Evolutionary conservation across 2,329 filamentous ascomycete species (phyloP).

Genomic region (Pseudopyricularia javanii): DNA sequence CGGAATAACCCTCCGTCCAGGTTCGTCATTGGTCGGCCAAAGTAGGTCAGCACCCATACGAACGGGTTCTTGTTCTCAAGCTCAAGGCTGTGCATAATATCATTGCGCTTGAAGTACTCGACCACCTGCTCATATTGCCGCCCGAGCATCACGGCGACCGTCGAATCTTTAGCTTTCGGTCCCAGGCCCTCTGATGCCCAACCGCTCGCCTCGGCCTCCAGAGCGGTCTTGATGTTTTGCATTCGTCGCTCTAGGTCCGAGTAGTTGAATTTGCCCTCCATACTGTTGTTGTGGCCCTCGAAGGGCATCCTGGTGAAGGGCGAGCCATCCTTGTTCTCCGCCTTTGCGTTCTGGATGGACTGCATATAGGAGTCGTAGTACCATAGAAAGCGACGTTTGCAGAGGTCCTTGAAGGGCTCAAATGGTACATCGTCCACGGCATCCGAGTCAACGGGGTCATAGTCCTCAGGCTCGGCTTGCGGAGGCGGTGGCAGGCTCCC

Average conservation of each 20-base stretch:
- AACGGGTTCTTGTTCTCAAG: slow-evolving; percentile 78
- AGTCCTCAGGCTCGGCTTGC: slow-evolving; percentile 20
- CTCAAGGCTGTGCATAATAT: slow-evolving; percentile 62
- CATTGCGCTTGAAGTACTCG: slow-evolving; percentile 59
- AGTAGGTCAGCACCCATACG: slow-evolving; percentile 78
- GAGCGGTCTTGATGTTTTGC: slow-evolving; percentile 50
- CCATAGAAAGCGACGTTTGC: slow-evolving; percentile 89
- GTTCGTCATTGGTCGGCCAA: slow-evolving; percentile 85
- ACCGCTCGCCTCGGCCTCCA: slow-evolving; percentile 57
- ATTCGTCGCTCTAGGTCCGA: slow-evolving; percentile 59
- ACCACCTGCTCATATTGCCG: slow-evolving; percentile 77
- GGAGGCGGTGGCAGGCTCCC: slow-evolving; percentile 25
- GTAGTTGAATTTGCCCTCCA: slow-evolving; percentile 83
- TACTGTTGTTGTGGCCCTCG: slow-evolving; percentile 61
- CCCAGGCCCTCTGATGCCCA: slow-evolving; percentile 62
- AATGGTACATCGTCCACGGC: slow-evolving; percentile 48
- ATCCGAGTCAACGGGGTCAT: slow-evolving; percentile 33
- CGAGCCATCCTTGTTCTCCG: slow-evolving; percentile 50
- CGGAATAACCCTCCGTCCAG: slow-evolving; percentile 84
- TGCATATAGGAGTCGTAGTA: slow-evolving; percentile 82
- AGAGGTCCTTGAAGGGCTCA: slow-evolving; percentile 80
- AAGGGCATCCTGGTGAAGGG: slow-evolving; percentile 78
- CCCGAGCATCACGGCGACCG: slow-evolving; percentile 69
- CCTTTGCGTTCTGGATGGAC: slow-evolving; percentile 52
- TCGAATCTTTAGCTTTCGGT: slow-evolving; percentile 52